Evolutionary conservation across 2,329 filamentous ascomycete genomes (phyloP).

Genomic region (Fusarium subglutinans): DNA sequence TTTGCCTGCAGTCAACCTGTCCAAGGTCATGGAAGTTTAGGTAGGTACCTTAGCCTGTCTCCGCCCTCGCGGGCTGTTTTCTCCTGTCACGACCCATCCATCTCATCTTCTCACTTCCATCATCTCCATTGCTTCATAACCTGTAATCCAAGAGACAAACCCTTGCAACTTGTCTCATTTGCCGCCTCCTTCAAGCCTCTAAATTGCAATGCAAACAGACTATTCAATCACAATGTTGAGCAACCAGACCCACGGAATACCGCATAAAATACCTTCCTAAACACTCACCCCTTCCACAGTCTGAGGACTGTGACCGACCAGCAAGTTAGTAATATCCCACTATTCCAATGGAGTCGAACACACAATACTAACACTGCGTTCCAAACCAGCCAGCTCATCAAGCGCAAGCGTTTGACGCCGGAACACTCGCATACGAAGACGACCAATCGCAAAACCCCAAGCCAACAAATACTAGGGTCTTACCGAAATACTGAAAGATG

Average conservation of each 20-base stretch:
- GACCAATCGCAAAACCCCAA: not conserved
- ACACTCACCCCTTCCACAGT: not conserved
- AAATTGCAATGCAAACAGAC: not conserved
- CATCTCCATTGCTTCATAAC: not conserved
- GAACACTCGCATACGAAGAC: not conserved
- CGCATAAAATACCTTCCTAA: not conserved
- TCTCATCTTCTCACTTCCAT: not conserved
- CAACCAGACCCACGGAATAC: not conserved
- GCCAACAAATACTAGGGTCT: not conserved
- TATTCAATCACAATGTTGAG: not conserved
- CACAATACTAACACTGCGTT: not conserved
- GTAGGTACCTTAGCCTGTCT: not conserved
- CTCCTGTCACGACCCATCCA: not conserved
- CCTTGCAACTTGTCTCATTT: not conserved
- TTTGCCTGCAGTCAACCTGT: not conserved
- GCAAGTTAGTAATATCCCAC: not conserved
- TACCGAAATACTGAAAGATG: not conserved
- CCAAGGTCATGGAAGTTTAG: not conserved
- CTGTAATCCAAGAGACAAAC: not conserved
- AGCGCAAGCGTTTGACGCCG: not conserved
- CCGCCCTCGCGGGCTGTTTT: not conserved
- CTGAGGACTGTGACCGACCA: not conserved
- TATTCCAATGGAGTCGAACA: not conserved
- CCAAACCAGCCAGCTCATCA: not conserved
- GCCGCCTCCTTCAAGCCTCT: not conserved